phyloP scores from a whole-genome alignment of 192 early-diverging fungal genomes.

The Podochytrium sp. region DNA sequence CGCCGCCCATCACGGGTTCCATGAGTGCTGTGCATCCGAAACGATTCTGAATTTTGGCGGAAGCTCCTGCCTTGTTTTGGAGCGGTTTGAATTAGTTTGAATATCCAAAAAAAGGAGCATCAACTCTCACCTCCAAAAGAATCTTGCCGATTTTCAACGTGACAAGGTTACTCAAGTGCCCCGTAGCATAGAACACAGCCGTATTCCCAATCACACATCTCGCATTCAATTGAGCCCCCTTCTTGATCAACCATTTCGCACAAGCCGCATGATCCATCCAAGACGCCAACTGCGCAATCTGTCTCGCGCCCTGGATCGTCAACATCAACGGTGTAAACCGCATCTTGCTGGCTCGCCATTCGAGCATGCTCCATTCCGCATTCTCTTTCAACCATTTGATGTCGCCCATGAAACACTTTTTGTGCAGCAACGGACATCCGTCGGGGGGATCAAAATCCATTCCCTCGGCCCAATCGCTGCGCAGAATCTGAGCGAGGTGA shows the following conservation, averaged over 20 bases:
- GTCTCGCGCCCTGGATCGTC: background rate
- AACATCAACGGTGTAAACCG: slow-evolving; percentile 1
- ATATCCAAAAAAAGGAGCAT: too few species aligned
- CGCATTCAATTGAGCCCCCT: slow-evolving; percentile 1
- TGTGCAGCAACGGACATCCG: slow-evolving; percentile 3
- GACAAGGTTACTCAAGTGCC: background rate
- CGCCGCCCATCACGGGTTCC: background rate
- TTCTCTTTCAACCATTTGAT: slow-evolving; percentile 12
- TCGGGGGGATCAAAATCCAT: background rate
- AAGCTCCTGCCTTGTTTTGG: background rate
- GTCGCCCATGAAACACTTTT: slow-evolving; percentile 7
- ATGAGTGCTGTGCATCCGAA: background rate
- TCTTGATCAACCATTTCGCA: background rate
- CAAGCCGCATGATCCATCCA: background rate
- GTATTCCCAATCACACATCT: background rate
- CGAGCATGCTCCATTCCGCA: background rate
- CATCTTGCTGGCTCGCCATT: background rate
- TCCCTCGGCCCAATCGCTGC: background rate
- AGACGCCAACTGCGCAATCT: background rate
- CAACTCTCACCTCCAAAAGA: background rate
- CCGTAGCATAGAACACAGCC: background rate
- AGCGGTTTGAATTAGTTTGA: too few species aligned
- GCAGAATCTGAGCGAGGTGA: background rate
- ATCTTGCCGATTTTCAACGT: background rate
- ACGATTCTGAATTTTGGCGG: slow-evolving; percentile 3